Base-by-base conservation (phyloP, 495 filamentous ascomycete species). In the Venustampulla echinocandica region DNA sequence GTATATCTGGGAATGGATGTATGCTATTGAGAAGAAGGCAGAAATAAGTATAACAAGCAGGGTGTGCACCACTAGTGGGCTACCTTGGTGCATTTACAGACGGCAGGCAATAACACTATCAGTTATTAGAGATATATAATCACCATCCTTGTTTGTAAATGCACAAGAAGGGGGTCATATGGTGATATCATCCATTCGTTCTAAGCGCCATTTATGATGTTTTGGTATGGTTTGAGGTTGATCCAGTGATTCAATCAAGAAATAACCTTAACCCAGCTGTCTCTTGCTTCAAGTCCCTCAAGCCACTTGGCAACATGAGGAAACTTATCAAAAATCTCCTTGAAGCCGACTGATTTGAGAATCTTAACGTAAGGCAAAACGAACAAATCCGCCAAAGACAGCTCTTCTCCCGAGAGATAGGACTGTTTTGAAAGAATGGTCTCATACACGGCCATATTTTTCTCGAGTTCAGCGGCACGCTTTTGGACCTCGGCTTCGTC, bases 321-420 rank as follows among this genome's bases (percentile, higher is more conserved):
- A 33, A 42, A 47, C 36, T 55, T 55, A 4, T 42, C 41, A 28
- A 55, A 55, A 5, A 33, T 9, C 0, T 21, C 17, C 3, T 2
- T 18, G 19, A 21, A 32, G 3, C 52, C 52, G 20, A 47, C 6
- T 1, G 18, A 14, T 39, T 22, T 43, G 1, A 25, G 35, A 20
- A 50, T 41, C 2, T 1, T 25, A 3, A 46, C 52, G 18, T 50
- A 50, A 14, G 52, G 47, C 9, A 50, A n/a, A 21, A 61, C 58
- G 41, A 55, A 59, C 21, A 63, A 32, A 49, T 63, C 56, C 10
- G 44, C 60, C 11, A 63, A 28, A 32, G 58, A 54, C 37, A 61
- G 19, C 47, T 63, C 51, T 20, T 59, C 44, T 22, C 60, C 60
- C 21, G 56, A 56, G 17, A 63, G 56, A 50, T 63, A 61, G 30